Percentiles rank a stretch among this genome's conserved stretches.
Evolutionary conservation across 1,284 basidiomycete species (phyloP).

Genomic region (Trichosporon sp.): DNA sequence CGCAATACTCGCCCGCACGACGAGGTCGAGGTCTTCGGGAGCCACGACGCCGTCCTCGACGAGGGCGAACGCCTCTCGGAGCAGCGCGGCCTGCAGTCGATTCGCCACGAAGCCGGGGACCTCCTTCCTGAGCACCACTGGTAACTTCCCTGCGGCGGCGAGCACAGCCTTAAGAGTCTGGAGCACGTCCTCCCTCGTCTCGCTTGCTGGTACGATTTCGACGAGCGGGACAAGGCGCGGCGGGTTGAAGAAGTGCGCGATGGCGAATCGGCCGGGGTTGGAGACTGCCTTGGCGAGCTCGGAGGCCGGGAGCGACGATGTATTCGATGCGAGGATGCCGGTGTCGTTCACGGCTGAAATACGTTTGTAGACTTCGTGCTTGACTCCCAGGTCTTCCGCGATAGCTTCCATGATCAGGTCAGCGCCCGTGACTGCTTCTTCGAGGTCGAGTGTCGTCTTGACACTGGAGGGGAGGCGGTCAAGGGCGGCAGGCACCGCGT

Average conservation of each 20-base stretch:
- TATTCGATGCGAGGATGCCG: constrained; percentile 14
- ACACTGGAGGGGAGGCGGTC: background rate
- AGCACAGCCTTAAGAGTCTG: constrained; percentile 2
- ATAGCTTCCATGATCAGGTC: constrained; percentile 15
- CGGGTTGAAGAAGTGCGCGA: constrained; percentile 18
- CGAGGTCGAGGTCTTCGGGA: constrained; percentile 11
- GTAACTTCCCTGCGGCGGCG: constrained; percentile 7
- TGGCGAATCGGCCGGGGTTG: constrained; percentile 7
- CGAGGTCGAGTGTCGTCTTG: constrained; percentile 1
- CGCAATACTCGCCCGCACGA: constrained; percentile 11
- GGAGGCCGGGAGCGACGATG: constrained; percentile 7
- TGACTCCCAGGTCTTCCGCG: constrained; percentile 9
- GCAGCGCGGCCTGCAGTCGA: constrained; percentile 14
- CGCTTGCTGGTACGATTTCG: constrained; percentile 4
- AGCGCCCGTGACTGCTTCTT: constrained; percentile 1
- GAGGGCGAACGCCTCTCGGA: constrained; percentile 12
- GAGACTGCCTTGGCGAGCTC: background rate
- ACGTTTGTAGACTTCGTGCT: constrained; percentile 6
- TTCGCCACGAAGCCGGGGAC: constrained; percentile 17
- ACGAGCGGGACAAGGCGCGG: constrained; percentile 12
- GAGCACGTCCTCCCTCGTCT: background rate
- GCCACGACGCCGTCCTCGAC: constrained; percentile 12
- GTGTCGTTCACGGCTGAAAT: constrained; percentile 4
- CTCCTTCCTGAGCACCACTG: constrained; percentile 8
- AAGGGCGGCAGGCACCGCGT: background rate